A percentile compares a stretch with the other conserved stretches of the same genome.
Conservation (phyloP, 495 filamentous ascomycete species). For the Talaromyces liani region DNA sequence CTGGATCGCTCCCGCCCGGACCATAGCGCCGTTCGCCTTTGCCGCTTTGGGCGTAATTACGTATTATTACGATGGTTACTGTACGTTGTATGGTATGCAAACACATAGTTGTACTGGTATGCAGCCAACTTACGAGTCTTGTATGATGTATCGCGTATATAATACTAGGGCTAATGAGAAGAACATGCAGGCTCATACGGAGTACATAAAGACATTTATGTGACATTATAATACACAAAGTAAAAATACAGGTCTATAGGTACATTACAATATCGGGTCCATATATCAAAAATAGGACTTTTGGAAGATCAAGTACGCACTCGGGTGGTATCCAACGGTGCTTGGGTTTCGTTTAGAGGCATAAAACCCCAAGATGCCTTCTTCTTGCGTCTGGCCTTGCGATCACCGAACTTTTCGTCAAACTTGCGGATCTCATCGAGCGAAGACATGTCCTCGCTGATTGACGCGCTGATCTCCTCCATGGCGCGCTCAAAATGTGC, state of each 20-base stretch:
- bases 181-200: not conserved
- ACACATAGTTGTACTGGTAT: not conserved
- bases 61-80: not conserved
- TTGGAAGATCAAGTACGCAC: conserved; percentile 28
- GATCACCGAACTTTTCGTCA: conserved; percentile 91
- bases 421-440: conserved; percentile 86
- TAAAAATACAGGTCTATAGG: conserved; percentile 2
- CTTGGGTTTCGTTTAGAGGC: conserved; percentile 18
- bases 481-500: conserved; percentile 80
- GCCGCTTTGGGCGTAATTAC: not conserved
- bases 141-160: not conserved
- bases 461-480: conserved; percentile 84
- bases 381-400: conserved; percentile 64
- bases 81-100: not conserved
- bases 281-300: not conserved
- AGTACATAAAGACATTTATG: not conserved
- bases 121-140: not conserved
- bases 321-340: conserved; percentile 25
- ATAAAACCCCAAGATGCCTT: conserved; percentile 37
- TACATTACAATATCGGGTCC: not conserved
- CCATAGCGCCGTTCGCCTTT: not conserved
- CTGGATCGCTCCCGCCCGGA: not conserved
- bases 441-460: conserved; percentile 89
- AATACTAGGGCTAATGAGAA: not conserved
- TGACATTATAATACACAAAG: not conserved